Base-by-base conservation (phyloP, 352 stramenopile species). In the Pythium rhizo-oryzae region DNA sequence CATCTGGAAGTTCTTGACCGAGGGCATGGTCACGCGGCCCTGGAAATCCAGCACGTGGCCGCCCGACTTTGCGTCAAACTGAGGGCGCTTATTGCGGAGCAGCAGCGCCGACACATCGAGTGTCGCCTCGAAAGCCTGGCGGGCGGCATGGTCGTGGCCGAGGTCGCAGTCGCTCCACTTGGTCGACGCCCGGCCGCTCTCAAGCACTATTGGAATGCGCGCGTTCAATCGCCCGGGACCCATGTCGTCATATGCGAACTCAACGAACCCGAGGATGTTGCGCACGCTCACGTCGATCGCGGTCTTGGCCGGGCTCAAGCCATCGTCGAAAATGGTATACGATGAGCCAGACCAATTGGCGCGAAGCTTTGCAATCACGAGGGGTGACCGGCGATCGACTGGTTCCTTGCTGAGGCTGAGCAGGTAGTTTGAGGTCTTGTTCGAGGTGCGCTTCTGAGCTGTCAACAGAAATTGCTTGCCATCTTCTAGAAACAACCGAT, bases 1-100 rank as follows among this genome's bases (percentile, higher is more conserved):
- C 35, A 90, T 65, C 71, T 91, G 83, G 62, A 91, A 91, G 47
- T 91, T 91, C 69, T 91, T 91, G 74, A 90, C 67, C 0, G 81
- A 90, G 7, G 83, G 75, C 80, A 90, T 88, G 16, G 76, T 87
- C 2, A 91, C 71, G n/a, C 83, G 83, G 7, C 81, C 83, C 12
- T 79, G 69, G 41, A 90, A 91, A 53, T 91, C 81, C 24, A 91
- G 72, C 30, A 91, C 81, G 61, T 91, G 80, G 25, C 79, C 79
- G 15, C 81, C 79, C 0, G 74, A 72, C 16, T 75, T 79, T 16
- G 71, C 69, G 63, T 89, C 83, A 55, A 78, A 91, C 33, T 86
- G 71, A 7, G 80, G 78, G 4, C 79, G 81, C 51, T 98, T 97
- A 84, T 99, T 99, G 61, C 85, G 92, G 64, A 98, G 71, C 49